A percentile compares a stretch with the other conserved stretches of the same genome.
phyloP scores from a whole-genome alignment of 495 filamentous ascomycete genomes.

The Pseudotulostoma volvatum region DNA sequence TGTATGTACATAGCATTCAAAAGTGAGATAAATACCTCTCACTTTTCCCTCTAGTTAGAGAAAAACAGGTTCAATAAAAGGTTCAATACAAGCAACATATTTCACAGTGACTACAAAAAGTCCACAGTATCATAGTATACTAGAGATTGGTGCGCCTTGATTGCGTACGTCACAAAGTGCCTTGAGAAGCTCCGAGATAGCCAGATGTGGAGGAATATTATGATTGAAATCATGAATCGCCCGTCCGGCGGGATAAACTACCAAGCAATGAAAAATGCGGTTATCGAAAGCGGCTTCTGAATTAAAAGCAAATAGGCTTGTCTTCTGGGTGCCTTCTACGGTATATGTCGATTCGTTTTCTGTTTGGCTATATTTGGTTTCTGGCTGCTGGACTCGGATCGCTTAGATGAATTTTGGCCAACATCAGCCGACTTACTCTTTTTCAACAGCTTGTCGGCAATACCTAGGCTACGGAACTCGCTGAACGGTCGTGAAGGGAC shows the following conservation, averaged over 20 bases:
- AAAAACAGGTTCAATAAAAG: too few species aligned
- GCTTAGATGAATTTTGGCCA: neutral
- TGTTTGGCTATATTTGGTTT: neutral
- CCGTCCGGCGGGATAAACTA: constrained; percentile 6
- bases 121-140: too few species aligned
- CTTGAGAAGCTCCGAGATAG: constrained; percentile 10
- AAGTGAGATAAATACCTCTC: too few species aligned
- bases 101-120: too few species aligned
- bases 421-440: neutral
- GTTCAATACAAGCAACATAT: too few species aligned
- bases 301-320: constrained; percentile 6
- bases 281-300: constrained; percentile 6
- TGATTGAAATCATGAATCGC: constrained; percentile 7
- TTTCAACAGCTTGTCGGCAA: neutral
- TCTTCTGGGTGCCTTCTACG: constrained; percentile 1
- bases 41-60: too few species aligned
- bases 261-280: neutral
- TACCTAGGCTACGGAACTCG: too few species aligned
- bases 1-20: too few species aligned
- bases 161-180: constrained; percentile 7
- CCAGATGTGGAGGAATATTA: too few species aligned
- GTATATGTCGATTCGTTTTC: neutral
- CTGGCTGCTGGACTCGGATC: neutral
- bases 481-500: too few species aligned
- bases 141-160: constrained; percentile 11